Conservation (phyloP, 228 moss, liverwort and hornwort species). For the Sphagnum fallax region DNA sequence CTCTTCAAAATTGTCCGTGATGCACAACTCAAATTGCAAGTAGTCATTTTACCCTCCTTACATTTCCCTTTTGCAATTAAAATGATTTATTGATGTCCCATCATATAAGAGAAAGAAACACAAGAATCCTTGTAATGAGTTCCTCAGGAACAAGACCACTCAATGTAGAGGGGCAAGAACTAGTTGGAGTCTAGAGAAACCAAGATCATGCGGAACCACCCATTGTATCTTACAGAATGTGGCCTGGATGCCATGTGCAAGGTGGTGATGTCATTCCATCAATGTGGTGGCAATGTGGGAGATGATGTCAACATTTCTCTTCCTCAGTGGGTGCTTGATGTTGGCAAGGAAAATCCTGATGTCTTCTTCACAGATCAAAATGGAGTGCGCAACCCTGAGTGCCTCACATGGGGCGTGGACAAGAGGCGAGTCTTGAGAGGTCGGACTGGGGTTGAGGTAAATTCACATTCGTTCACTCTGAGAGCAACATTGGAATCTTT, state of each 20-base stretch:
- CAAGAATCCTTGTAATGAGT: no score
- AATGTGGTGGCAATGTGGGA: constrained; percentile 97
- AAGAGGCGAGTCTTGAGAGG: constrained; percentile 72
- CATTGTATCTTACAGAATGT: neutral
- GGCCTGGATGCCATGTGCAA: constrained; percentile 8
- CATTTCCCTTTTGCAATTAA: neutral
- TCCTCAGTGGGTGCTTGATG: constrained; percentile 77
- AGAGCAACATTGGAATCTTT: neutral
- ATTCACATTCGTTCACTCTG: neutral
- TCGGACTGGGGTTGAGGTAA: constrained; percentile 76
- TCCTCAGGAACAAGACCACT: no score
- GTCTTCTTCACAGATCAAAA: constrained; percentile 85
- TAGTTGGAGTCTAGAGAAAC: no score
- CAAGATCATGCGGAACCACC: no score
- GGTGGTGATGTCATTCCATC: constrained; percentile 98
- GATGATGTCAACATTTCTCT: constrained; percentile 83
- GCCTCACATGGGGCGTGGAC: constrained; percentile 86
- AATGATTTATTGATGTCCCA: no score
- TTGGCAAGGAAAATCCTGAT: constrained; percentile 84
- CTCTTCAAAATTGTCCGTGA: constrained; percentile 85
- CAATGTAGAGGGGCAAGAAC: no score
- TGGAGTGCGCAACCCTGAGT: constrained; percentile 73
- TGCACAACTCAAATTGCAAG: constrained; percentile 75
- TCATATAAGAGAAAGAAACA: no score
- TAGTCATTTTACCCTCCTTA: constrained; percentile 8